Evolutionary conservation across 1,284 basidiomycete species (phyloP).

Genomic region (Thelephora terrestris): DNA sequence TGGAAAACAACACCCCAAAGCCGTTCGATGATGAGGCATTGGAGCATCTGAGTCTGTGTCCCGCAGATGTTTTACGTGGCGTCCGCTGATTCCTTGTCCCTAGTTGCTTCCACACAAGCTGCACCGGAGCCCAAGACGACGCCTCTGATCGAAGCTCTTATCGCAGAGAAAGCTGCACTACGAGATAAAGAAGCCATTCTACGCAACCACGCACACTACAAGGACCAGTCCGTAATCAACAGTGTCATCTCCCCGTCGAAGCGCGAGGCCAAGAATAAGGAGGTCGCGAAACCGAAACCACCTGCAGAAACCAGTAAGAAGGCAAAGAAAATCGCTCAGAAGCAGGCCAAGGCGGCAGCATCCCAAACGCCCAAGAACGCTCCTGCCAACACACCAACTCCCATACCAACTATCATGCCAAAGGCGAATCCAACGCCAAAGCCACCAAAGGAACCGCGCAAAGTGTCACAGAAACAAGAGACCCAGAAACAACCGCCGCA

Average conservation of each 20-base stretch:
- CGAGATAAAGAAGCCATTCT: constrained; percentile 63
- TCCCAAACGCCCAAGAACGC: constrained; percentile 7
- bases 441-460: constrained; percentile 1
- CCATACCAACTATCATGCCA: constrained; percentile 7
- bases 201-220: constrained; percentile 60
- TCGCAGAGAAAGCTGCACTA: constrained; percentile 65
- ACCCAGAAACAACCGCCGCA: constrained; percentile 5
- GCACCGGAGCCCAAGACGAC: constrained; percentile 65
- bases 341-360: constrained; percentile 10
- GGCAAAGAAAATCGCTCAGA: constrained; percentile 21
- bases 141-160: constrained; percentile 81
- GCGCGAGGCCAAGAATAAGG: constrained; percentile 45
- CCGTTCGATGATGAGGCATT: constrained; percentile 46
- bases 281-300: constrained; percentile 12
- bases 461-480: too few relatives aligned
- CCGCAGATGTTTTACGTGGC: background rate
- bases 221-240: constrained; percentile 28
- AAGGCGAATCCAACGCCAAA: background rate
- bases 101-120: constrained; percentile 52
- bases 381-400: constrained; percentile 11
- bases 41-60: constrained; percentile 49
- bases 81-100: background rate
- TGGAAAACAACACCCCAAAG: constrained; percentile 37
- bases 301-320: constrained; percentile 34
- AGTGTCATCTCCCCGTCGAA: constrained; percentile 27